A percentile compares a stretch with the other conserved stretches of the same genome.
Conservation (phyloP, 306 rosid genomes). For the Prunus padus region DNA sequence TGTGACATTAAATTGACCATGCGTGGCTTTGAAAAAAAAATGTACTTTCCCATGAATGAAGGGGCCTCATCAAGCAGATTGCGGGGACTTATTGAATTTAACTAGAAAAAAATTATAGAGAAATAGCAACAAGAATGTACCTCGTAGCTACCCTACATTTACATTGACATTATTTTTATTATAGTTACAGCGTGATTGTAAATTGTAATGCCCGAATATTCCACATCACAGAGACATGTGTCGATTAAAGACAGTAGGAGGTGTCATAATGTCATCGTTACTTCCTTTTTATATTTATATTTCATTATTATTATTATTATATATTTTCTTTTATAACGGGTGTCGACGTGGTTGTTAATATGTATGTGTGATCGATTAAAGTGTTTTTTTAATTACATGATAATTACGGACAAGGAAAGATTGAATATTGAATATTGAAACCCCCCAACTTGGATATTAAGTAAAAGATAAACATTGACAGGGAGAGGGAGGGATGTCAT, state of each 20-base stretch:
- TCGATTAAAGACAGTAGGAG: not conserved
- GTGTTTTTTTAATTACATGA: conserved; percentile 7
- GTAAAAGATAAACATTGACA: not conserved
- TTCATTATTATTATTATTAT: not conserved
- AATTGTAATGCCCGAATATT: not conserved
- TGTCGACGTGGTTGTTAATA: conserved; percentile 9
- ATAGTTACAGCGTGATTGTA: not conserved
- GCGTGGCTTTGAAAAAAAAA: no score
- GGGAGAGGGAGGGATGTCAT: not conserved
- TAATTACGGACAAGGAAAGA: conserved; percentile 34
- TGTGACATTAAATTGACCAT: no score
- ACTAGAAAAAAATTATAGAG: not conserved
- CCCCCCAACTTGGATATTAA: conserved; percentile 31
- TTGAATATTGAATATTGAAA: conserved; percentile 26
- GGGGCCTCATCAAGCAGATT: not conserved
- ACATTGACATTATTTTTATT: not conserved
- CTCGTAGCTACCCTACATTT: not conserved
- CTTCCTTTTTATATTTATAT: not conserved
- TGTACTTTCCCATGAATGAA: not conserved
- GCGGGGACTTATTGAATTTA: not conserved
- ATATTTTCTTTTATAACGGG: not conserved
- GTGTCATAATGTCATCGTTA: not conserved
- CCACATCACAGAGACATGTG: not conserved
- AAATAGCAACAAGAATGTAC: not conserved
- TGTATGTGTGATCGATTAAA: conserved; percentile 3